A percentile compares a stretch with the other conserved stretches of the same genome.
phyloP scores from a whole-genome alignment of 1,284 basidiomycete genomes.

The Sanguinoderma infundibulare region DNA sequence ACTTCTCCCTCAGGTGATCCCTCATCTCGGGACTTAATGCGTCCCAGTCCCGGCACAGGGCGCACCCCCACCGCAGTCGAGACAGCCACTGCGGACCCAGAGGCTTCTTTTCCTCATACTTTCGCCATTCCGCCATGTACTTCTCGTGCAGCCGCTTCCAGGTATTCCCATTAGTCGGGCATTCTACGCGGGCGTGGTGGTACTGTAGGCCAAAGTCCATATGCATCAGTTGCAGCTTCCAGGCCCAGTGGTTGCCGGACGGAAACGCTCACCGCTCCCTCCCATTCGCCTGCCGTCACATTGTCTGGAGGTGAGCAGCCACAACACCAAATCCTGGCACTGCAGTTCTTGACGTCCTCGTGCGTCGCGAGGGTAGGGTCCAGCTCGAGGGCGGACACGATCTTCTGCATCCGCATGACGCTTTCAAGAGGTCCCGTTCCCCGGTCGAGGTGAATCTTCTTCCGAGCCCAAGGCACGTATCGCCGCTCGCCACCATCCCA shows the following conservation, averaged over 20 bases:
- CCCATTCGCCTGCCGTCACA: background rate
- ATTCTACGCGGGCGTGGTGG: background rate
- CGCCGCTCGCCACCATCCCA: background rate
- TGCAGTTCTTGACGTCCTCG: background rate
- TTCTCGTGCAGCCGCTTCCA: background rate
- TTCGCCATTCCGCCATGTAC: background rate
- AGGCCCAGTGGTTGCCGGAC: too few species aligned
- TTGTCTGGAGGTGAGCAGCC: background rate
- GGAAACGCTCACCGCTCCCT: background rate
- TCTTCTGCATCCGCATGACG: background rate
- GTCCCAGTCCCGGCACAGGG: background rate
- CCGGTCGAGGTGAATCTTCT: background rate
- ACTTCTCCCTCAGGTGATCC: background rate
- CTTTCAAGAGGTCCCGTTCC: background rate
- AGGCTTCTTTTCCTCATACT: background rate
- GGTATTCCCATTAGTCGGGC: too few species aligned
- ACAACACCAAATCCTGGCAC: background rate
- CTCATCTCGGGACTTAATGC: background rate
- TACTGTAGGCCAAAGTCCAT: background rate
- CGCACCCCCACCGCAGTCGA: background rate
- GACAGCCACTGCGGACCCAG: background rate
- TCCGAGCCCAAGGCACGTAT: background rate
- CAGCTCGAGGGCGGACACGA: background rate
- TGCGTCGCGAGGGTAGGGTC: background rate
- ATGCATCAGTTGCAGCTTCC: background rate